Conservation (phyloP, 1,284 basidiomycete species). For the Chalciporus piperatoides region DNA sequence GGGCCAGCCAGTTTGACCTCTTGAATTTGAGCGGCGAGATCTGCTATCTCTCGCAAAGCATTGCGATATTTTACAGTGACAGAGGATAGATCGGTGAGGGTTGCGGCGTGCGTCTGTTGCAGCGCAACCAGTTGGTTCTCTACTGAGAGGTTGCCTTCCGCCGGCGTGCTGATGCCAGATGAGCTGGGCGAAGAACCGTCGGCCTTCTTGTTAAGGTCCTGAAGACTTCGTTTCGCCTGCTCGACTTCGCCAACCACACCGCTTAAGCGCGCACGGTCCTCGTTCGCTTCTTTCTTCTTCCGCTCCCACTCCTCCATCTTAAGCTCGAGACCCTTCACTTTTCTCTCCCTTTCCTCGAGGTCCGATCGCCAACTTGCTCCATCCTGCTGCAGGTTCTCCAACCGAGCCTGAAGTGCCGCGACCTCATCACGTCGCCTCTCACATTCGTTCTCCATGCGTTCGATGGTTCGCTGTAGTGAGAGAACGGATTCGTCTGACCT, state of each 20-base stretch:
- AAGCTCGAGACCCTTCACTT: constrained; percentile 70
- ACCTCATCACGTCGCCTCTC: constrained; percentile 67
- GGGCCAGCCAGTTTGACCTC: constrained; percentile 65
- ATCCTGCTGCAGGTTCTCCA: constrained; percentile 68
- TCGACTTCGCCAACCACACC: constrained; percentile 68
- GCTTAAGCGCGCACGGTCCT: constrained; percentile 62
- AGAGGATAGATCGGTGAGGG: constrained; percentile 73
- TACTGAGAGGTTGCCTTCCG: constrained; percentile 35
- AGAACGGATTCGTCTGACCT: constrained; percentile 77
- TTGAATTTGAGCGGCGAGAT: constrained; percentile 79
- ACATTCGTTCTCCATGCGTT: constrained; percentile 74
- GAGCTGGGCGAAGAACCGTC: constrained; percentile 23
- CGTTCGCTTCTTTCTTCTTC: constrained; percentile 61
- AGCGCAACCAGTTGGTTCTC: constrained; percentile 61
- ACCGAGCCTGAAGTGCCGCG: constrained; percentile 65
- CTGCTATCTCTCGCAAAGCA: constrained; percentile 84
- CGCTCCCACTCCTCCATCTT: constrained; percentile 74
- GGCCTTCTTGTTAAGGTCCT: constrained; percentile 36
- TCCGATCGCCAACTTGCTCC: constrained; percentile 75
- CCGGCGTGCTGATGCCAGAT: constrained; percentile 32
- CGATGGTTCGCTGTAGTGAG: constrained; percentile 66
- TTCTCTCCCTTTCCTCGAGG: constrained; percentile 75
- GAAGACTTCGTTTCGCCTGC: constrained; percentile 61
- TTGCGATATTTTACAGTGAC: constrained; percentile 83
- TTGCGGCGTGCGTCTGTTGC: constrained; percentile 73